Evolutionary conservation across 2,329 filamentous ascomycete species (phyloP), one percentile per base, ranked within the genome.

Genomic region (Xylaria sp.): DNA sequence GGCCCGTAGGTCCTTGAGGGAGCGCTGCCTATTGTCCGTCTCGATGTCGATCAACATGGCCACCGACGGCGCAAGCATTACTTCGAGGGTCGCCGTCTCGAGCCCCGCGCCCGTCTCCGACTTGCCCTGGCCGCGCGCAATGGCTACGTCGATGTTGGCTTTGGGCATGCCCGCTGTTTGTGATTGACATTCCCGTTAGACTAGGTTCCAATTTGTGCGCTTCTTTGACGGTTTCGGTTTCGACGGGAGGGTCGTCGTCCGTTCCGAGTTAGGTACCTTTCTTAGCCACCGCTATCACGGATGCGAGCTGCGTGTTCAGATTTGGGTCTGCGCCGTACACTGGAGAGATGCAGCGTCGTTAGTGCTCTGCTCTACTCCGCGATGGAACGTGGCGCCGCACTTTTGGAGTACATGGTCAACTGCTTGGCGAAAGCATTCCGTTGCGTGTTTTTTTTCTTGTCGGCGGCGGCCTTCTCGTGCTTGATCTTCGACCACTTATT

Each of bases 401-500:
- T 83, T 82, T 92, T 94, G 1, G 93, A 93, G 67, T 90, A 90
- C 69, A 90, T 86, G 58, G 90, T 88, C 65, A 98, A 91, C 68
- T 91, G 88, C 73, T 92, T 90, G 24, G 90, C 86, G 74, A 97
- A 87, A 53, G 85, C 80, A 55, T 86, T 88, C 34, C 94, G 90
- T 73, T 90, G 85, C 51, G 86, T 86, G 80, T 89, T 93, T 81
- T 94, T 97, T 74, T 90, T 90, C 67, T 86, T 86, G 79, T 99
- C 96, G 66, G 90, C 92, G 69, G 91, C 93, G 60, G 91, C 94
- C 81, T 99, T 99, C 80, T 96, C 93, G 80, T 98, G 96, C 78
- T 91, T 93, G 82, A 98, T 98, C 77, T 96, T 97, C 66, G 93
- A 94, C 96, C 96, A 99, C 79, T 94, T 92, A 80, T 91, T 97